These are phyloP conservation scores for Rhodotorula sp. DNA, from an alignment of 1,284 basidiomycete species.

Conservation along the genomic window DNA sequence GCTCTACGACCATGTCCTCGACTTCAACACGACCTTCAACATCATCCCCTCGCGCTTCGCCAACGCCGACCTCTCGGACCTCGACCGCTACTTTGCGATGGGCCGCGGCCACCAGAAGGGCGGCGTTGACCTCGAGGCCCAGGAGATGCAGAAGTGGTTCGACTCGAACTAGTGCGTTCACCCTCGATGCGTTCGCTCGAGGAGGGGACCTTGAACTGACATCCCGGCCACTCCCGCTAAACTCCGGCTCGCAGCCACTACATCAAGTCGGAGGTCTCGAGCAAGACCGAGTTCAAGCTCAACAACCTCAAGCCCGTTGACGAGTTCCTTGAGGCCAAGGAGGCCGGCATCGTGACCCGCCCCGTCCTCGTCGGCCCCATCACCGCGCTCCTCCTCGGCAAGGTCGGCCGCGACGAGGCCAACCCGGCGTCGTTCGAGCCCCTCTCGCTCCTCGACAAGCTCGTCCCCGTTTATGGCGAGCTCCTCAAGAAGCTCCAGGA, in stretches of 20 bases:
- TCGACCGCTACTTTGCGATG: slow-evolving; percentile 98
- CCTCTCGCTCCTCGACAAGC: slow-evolving; percentile 83
- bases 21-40: slow-evolving; percentile 95
- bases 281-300: slow-evolving; percentile 90
- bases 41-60: slow-evolving; percentile 94
- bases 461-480: slow-evolving; percentile 90
- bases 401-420: slow-evolving; percentile 79
- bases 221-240: not conserved
- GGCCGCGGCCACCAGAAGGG: slow-evolving; percentile 93
- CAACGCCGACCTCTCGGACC: slow-evolving; percentile 78
- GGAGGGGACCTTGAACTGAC: slow-evolving; percentile 52
- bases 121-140: slow-evolving; percentile 67
- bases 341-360: slow-evolving; percentile 83
- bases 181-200: slow-evolving; percentile 70
- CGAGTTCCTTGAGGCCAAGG: slow-evolving; percentile 95
- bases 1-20: slow-evolving; percentile 98
- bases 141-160: slow-evolving; percentile 64
- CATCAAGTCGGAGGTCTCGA: slow-evolving; percentile 95
- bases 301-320: slow-evolving; percentile 85
- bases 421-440: slow-evolving; percentile 78
- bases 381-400: slow-evolving; percentile 92
- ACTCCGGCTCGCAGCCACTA: slow-evolving; percentile 69
- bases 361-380: slow-evolving; percentile 96
- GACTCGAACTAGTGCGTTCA: slow-evolving; percentile 99
- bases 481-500: slow-evolving; percentile 88